phyloP scores from a whole-genome alignment of 2,329 filamentous ascomycete species.

The Aspergillus viridinutans region DNA sequence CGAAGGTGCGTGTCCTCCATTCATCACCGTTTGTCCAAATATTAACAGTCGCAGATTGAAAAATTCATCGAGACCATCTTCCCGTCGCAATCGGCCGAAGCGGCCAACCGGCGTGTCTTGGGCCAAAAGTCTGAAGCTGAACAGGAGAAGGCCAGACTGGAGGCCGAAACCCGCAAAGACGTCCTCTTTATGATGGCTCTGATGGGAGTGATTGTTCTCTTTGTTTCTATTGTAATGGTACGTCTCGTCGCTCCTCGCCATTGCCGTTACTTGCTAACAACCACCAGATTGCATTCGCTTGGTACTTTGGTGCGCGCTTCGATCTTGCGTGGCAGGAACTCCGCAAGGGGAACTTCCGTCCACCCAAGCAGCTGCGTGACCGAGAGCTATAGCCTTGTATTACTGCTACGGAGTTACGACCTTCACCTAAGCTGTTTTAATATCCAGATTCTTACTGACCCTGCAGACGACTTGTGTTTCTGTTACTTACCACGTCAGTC shows the following conservation, averaged over 20 bases:
- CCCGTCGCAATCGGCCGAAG: slow-evolving; percentile 72
- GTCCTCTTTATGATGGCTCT: slow-evolving; percentile 62
- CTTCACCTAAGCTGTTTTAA: slow-evolving; percentile 15
- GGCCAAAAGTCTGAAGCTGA: slow-evolving; percentile 57
- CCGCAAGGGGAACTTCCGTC: slow-evolving; percentile 45
- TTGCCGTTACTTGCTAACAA: neutral
- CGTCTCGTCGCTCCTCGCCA: slow-evolving; percentile 25
- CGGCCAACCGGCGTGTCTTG: slow-evolving; percentile 41
- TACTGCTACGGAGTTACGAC: slow-evolving; percentile 30
- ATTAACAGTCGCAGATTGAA: slow-evolving; percentile 61
- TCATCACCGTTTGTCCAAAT: neutral
- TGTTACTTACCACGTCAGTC: slow-evolving; percentile 18
- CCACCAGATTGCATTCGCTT: slow-evolving; percentile 68
- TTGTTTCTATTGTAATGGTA: slow-evolving; percentile 79
- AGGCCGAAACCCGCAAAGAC: slow-evolving; percentile 51
- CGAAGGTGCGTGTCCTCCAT: slow-evolving; percentile 59
- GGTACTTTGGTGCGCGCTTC: slow-evolving; percentile 76
- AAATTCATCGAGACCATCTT: slow-evolving; percentile 94
- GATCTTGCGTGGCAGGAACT: slow-evolving; percentile 63
- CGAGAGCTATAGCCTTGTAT: slow-evolving; percentile 37
- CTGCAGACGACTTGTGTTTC: slow-evolving; percentile 26
- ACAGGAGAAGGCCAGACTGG: slow-evolving; percentile 46
- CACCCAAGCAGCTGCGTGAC: slow-evolving; percentile 26
- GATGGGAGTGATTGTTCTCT: slow-evolving; percentile 66
- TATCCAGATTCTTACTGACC: slow-evolving; percentile 22